These are phyloP conservation scores for Vinca minor DNA, from an alignment of 257 asterid species.

Conservation along the genomic window DNA sequence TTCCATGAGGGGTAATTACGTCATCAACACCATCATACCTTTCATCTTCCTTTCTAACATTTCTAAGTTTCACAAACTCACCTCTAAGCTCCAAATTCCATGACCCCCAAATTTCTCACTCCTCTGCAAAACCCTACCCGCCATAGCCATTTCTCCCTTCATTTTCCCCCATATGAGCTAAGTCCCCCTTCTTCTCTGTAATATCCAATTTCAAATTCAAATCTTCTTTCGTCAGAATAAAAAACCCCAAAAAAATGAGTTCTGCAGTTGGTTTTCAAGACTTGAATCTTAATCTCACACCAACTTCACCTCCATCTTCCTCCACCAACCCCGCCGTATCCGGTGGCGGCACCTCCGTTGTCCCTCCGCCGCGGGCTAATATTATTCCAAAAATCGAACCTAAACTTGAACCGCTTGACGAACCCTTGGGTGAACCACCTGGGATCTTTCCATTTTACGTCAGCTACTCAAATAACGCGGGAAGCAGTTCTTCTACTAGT, in stretches of 20 bases:
- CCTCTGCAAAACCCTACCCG: constrained; percentile 8
- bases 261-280: constrained; percentile 29
- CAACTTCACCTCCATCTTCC: constrained; percentile 8
- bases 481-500: constrained; percentile 8
- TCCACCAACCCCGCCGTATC: constrained; percentile 12
- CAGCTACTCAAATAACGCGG: neutral
- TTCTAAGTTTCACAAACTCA: neutral
- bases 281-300: constrained; percentile 34
- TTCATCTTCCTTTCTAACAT: too few relatives aligned
- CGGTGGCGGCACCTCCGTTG: neutral
- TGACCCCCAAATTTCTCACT: neutral
- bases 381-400: constrained; percentile 43
- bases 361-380: too few relatives aligned
- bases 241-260: constrained; percentile 14
- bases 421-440: constrained; percentile 16
- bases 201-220: neutral
- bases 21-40: too few relatives aligned
- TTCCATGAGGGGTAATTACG: too few relatives aligned
- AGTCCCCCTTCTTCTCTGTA: neutral
- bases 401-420: constrained; percentile 51
- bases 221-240: too few relatives aligned
- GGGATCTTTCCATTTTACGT: constrained; percentile 9
- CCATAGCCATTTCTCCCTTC: neutral
- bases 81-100: constrained; percentile 8
- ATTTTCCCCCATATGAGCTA: neutral